Base-by-base conservation (phyloP, 2,329 filamentous ascomycete genomes). In the Ceratocystis huliohia region DNA sequence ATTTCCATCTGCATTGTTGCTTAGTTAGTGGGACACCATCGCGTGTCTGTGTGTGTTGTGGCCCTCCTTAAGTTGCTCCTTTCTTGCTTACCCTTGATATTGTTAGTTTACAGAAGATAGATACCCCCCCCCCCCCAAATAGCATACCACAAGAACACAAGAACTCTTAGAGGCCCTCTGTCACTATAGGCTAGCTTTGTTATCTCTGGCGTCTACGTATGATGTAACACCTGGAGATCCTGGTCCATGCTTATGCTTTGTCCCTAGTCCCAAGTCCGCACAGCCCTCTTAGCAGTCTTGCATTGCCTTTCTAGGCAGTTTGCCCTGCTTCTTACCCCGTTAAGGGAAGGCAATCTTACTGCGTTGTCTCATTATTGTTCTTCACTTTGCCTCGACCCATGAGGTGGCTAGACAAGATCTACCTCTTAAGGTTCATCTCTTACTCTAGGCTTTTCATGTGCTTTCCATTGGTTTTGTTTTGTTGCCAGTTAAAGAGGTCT, bases 11-110 rank as follows among this genome's bases (percentile, higher is more conserved):
- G 56, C 56, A 37, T 37, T 41, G 37, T 41, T 41, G 56, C 17
- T 59, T 59, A 59, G 56, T 37, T 59, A 20, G n/a, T 53, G 15
- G 56, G 56, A 59, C 56, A 33, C 56, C n/a, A 10, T 33, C 7
- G 8, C 25, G 37, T 48, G 44, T 37, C 8, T 59, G 28, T 37
- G 5, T 59, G n/a, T 53, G n/a, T 53, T 53, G n/a, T 53, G n/a
- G 48, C 22, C 48, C 33, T 30, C 56, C 48, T 53, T 28, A 59
- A 13, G 56, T 59, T 59, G 56, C 30, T n/a, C 30, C 15, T 59
- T 59, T 59, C 56, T 37, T 37, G 56, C 22, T 59, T 65, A 57
- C 44, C 57, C 13, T 65, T 63, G 56, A 37, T 59, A 59, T 50
- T 56, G 57, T 64, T 48, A 44, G 59, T 45, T 62, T 41, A 62